Percentiles rank a stretch among this genome's conserved stretches.
Conservation (phyloP, 169 alveolate species). For the Plasmodium fragile region DNA sequence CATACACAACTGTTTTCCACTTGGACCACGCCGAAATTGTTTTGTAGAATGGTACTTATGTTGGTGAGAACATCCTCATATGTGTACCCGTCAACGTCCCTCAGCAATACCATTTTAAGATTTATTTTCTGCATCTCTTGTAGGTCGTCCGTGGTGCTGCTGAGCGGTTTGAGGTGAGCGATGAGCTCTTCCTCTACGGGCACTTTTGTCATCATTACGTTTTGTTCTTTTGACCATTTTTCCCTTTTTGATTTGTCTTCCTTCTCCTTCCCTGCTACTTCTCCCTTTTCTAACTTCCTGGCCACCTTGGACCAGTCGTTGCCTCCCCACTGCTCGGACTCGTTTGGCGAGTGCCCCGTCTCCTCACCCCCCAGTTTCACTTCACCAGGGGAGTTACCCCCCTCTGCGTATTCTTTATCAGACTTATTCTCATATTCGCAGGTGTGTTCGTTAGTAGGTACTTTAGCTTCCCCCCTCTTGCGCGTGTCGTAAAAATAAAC, state of each 20-base stretch:
- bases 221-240: neutral
- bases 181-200: neutral
- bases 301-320: neutral
- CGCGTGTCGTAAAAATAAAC: constrained; percentile 20
- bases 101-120: neutral
- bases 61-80: constrained; percentile 18
- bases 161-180: constrained; percentile 1
- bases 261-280: neutral
- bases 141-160: neutral
- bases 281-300: neutral
- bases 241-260: neutral
- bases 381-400: neutral
- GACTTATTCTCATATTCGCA: neutral
- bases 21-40: constrained; percentile 40
- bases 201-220: neutral
- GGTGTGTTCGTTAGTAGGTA: neutral
- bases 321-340: neutral
- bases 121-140: constrained; percentile 11
- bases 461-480: neutral
- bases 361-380: neutral
- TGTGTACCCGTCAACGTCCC: neutral
- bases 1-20: constrained; percentile 76
- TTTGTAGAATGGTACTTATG: constrained; percentile 16
- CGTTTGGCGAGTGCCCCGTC: neutral
- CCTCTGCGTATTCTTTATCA: neutral